Evolutionary conservation across 768 basidiomycete species (phyloP).

Genomic region (Podaxis carcinomalis): DNA sequence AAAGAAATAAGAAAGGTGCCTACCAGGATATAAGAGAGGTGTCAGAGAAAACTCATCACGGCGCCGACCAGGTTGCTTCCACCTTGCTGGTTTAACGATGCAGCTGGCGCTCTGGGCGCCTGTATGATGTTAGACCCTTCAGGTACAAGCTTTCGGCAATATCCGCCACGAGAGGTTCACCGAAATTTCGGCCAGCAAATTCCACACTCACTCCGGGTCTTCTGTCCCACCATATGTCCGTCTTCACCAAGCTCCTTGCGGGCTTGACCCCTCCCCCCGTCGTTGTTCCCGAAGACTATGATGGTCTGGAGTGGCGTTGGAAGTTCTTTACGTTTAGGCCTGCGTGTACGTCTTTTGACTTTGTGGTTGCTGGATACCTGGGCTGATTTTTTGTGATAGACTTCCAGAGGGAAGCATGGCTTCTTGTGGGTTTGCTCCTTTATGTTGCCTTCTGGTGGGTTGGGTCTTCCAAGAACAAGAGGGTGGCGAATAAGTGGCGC

Average conservation of each 20-base stretch:
- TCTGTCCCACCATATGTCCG: slow-evolving; percentile 13
- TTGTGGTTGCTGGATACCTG: not conserved
- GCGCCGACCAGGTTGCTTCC: not conserved
- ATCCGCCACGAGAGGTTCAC: not conserved
- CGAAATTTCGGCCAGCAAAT: not conserved
- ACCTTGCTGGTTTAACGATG: no score
- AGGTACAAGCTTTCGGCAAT: slow-evolving; percentile 3
- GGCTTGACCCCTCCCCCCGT: slow-evolving; percentile 56
- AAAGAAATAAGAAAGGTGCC: not conserved
- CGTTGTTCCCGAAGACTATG: slow-evolving; percentile 53
- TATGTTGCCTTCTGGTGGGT: slow-evolving; percentile 56
- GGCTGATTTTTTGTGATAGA: slow-evolving; percentile 28
- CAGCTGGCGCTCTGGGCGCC: no score
- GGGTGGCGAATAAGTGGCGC: slow-evolving; percentile 64
- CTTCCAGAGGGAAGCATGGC: slow-evolving; percentile 61
- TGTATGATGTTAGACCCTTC: not conserved
- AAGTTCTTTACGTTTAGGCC: slow-evolving; percentile 78
- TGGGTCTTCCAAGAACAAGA: slow-evolving; percentile 57
- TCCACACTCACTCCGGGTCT: not conserved
- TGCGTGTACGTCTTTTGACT: slow-evolving; percentile 44
- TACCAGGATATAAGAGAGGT: not conserved
- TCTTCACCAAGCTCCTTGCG: slow-evolving; percentile 30
- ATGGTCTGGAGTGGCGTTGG: slow-evolving; percentile 73
- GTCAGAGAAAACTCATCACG: not conserved
- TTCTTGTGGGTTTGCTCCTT: slow-evolving; percentile 47